Evolutionary conservation across 495 filamentous ascomycete genomes (phyloP).

Genomic region (Hypoxylon lienhwacheense): DNA sequence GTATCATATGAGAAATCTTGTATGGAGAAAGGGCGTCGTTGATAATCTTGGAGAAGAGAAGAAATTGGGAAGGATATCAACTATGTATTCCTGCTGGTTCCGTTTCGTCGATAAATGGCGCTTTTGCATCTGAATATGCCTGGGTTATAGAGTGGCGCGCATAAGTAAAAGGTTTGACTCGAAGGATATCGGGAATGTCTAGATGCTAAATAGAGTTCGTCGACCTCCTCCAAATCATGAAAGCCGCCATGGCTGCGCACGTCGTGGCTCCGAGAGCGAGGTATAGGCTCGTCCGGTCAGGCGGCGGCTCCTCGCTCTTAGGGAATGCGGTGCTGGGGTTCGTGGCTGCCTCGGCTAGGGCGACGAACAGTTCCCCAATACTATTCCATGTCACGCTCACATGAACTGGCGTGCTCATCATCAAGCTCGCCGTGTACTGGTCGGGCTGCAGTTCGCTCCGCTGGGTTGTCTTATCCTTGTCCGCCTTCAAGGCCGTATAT

Average conservation of each 20-base stretch:
- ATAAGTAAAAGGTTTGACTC: constrained; percentile 8
- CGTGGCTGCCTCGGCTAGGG: constrained; percentile 82
- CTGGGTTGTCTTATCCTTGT: constrained; percentile 91
- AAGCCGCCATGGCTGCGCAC: constrained; percentile 77
- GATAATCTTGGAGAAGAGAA: constrained; percentile 34
- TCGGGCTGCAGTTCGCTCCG: constrained; percentile 89
- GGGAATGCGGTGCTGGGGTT: constrained; percentile 87
- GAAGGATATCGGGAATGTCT: not conserved
- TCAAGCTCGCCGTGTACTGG: constrained; percentile 77
- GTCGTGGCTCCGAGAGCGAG: constrained; percentile 80
- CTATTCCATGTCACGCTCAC: constrained; percentile 91
- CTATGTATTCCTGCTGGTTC: constrained; percentile 12
- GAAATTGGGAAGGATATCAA: constrained; percentile 18
- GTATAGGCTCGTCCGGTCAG: constrained; percentile 80
- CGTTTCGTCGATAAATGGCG: constrained; percentile 1
- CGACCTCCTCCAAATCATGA: constrained; percentile 66
- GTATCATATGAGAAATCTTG: constrained; percentile 30
- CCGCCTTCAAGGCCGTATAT: constrained; percentile 91
- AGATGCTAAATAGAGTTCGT: constrained; percentile 41
- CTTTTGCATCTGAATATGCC: constrained; percentile 23
- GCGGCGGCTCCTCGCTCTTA: constrained; percentile 77
- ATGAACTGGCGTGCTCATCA: constrained; percentile 86
- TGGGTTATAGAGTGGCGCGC: constrained; percentile 9
- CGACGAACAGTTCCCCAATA: constrained; percentile 88
- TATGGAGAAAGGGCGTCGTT: too few relatives aligned